Conservation (phyloP, 495 filamentous ascomycete genomes). For the Geopyxis carbonaria region DNA sequence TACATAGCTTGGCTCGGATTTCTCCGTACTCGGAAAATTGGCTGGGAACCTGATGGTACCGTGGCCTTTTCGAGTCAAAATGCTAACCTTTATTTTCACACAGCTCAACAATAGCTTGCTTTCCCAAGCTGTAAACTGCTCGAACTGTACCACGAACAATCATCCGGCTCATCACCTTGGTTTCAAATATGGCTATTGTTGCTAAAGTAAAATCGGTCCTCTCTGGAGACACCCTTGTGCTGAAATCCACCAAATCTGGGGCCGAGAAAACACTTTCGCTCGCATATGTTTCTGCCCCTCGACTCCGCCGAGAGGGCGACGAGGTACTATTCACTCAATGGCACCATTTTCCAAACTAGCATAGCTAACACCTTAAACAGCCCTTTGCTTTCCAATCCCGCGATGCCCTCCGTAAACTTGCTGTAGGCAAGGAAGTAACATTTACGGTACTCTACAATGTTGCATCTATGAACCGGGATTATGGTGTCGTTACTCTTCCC, state of each 20-base stretch:
- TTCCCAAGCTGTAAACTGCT: no score
- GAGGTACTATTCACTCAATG: slow-evolving; percentile 45
- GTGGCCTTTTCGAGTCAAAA: no score
- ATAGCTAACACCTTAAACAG: slow-evolving; percentile 25
- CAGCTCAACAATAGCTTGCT: no score
- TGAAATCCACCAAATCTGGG: slow-evolving; percentile 56
- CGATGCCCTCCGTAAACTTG: slow-evolving; percentile 66
- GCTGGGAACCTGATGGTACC: no score
- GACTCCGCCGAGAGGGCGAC: slow-evolving; percentile 73
- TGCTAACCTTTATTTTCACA: no score
- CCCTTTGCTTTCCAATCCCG: slow-evolving; percentile 81
- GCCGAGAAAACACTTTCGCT: slow-evolving; percentile 73
- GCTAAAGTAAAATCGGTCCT: slow-evolving; percentile 86
- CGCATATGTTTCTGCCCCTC: slow-evolving; percentile 77
- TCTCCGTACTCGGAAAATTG: no score
- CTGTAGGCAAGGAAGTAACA: slow-evolving; percentile 72
- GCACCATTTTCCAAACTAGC: no score
- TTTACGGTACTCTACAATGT: slow-evolving; percentile 72
- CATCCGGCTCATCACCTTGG: background rate
- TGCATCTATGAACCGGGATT: slow-evolving; percentile 58
- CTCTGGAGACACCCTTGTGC: slow-evolving; percentile 78
- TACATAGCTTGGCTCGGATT: no score
- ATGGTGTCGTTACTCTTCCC: slow-evolving; percentile 57
- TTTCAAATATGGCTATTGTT: slow-evolving; percentile 23
- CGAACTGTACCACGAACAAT: slow-evolving; percentile 4